Percentiles rank a stretch among this genome's conserved stretches.
Conservation (phyloP, 495 filamentous ascomycete species). For the Thermothielavioides terrestris region DNA sequence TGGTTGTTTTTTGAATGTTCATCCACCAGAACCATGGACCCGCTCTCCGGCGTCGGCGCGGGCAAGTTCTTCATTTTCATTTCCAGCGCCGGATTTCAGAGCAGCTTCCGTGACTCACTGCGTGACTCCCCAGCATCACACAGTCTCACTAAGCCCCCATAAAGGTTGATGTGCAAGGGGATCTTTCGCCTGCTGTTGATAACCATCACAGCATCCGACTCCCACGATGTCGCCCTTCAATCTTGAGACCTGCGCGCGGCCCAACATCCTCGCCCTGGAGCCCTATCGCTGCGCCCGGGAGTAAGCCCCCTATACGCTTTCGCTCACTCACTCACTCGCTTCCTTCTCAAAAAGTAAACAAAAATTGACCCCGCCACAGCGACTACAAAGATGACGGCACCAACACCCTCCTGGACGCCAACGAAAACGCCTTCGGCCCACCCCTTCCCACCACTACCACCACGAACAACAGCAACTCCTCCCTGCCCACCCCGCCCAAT, state of each 20-base stretch:
- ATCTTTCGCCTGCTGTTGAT: too few relatives aligned
- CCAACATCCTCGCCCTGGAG: constrained; percentile 73
- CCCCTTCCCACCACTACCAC: constrained; percentile 32
- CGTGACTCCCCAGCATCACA: constrained; percentile 13
- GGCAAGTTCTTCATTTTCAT: background rate
- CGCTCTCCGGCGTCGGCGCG: constrained; percentile 24
- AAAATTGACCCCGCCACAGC: constrained; percentile 44
- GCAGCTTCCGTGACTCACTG: constrained; percentile 8
- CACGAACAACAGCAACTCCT: constrained; percentile 5
- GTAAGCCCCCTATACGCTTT: constrained; percentile 38
- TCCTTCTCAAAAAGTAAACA: constrained; percentile 11
- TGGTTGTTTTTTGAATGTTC: too few relatives aligned
- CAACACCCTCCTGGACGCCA: constrained; percentile 93
- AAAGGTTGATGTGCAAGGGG: background rate
- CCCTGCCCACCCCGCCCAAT: constrained; percentile 19
- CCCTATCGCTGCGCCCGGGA: constrained; percentile 81
- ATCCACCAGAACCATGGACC: constrained; percentile 11
- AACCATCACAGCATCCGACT: background rate
- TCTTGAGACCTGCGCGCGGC: constrained; percentile 68
- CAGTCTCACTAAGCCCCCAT: background rate
- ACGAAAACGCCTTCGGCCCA: constrained; percentile 94
- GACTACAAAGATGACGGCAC: constrained; percentile 99
- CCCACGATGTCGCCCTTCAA: constrained; percentile 52
- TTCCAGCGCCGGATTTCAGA: constrained; percentile 3
- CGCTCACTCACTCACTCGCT: constrained; percentile 13